Conservation (phyloP, 805 yeast genomes). For the Candida schatavii region DNA sequence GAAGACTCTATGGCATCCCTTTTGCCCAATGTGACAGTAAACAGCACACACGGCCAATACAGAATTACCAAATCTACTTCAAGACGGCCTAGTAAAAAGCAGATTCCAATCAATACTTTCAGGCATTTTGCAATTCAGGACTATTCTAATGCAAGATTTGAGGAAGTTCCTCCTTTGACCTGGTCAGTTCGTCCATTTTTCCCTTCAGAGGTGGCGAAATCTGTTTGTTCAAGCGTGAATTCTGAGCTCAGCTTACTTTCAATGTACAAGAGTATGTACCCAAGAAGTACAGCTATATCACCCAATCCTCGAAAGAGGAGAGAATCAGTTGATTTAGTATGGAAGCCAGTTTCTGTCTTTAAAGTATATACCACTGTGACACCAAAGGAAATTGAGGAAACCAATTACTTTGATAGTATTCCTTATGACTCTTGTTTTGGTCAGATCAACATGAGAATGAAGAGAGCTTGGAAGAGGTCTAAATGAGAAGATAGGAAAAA, state of each 20-base stretch:
- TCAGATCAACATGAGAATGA: conserved; percentile 36
- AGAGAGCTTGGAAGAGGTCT: conserved; percentile 36
- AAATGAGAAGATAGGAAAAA: too few species aligned
- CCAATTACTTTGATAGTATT: conserved; percentile 25
- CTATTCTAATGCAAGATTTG: background rate
- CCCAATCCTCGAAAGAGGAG: conserved; percentile 10
- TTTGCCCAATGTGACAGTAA: too few species aligned
- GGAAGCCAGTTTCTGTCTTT: conserved; percentile 33
- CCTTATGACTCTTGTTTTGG: conserved; percentile 38
- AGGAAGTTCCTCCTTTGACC: background rate
- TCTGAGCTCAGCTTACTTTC: conserved; percentile 2
- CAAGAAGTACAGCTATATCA: background rate
- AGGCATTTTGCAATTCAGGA: too few species aligned
- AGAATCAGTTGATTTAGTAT: conserved; percentile 15
- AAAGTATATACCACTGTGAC: conserved; percentile 32
- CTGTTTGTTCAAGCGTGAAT: background rate
- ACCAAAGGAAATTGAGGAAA: conserved; percentile 23
- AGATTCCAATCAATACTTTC: too few species aligned
- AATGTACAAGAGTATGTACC: background rate
- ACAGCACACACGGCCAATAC: too few species aligned
- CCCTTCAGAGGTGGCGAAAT: conserved; percentile 1
- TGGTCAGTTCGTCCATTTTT: background rate
- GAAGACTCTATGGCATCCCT: too few species aligned
- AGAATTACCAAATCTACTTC: too few species aligned
- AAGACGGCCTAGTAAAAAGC: too few species aligned